Evolutionary conservation across 306 rosid genomes (phyloP).

Genomic region (Medicago truncatula): DNA sequence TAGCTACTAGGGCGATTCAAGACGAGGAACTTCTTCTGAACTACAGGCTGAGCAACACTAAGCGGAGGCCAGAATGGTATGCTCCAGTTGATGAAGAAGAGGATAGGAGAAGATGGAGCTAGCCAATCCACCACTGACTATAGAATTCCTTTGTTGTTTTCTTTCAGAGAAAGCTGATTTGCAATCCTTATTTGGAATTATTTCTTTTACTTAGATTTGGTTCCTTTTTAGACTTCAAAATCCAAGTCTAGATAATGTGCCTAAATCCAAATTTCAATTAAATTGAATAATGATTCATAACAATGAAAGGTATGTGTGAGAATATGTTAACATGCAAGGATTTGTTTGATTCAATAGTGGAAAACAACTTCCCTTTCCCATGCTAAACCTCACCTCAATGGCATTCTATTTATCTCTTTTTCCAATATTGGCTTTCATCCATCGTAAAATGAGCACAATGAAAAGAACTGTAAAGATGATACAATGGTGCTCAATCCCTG

Average conservation of each 20-base stretch:
- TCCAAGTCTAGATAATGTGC: background rate
- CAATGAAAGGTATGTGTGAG: background rate
- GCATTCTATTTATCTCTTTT: too few relatives aligned
- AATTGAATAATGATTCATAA: conserved; percentile 26
- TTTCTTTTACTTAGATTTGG: conserved; percentile 22
- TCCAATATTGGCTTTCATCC: too few relatives aligned
- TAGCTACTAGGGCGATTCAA: conserved; percentile 74
- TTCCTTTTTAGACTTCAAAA: conserved; percentile 20
- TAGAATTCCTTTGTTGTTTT: conserved; percentile 3
- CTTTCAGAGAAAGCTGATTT: conserved; percentile 31
- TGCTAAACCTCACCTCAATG: too few relatives aligned
- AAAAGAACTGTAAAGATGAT: too few relatives aligned
- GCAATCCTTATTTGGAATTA: conserved; percentile 11
- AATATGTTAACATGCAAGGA: background rate
- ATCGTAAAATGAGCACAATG: too few relatives aligned
- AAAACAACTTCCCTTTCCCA: too few relatives aligned
- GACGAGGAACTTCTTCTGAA: conserved; percentile 86
- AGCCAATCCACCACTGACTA: conserved; percentile 26
- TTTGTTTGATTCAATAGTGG: too few relatives aligned
- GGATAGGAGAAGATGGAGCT: conserved; percentile 92
- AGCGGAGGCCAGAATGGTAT: conserved; percentile 81
- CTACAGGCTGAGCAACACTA: conserved; percentile 87
- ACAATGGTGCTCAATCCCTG: too few relatives aligned
- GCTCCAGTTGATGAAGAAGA: conserved; percentile 88
- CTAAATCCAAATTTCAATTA: conserved; percentile 11